A percentile compares a stretch with the other conserved stretches of the same genome.
These are phyloP conservation scores for Rhizopus delemar DNA, from an alignment of 371 early-diverging fungal species.

Conservation along the genomic window DNA sequence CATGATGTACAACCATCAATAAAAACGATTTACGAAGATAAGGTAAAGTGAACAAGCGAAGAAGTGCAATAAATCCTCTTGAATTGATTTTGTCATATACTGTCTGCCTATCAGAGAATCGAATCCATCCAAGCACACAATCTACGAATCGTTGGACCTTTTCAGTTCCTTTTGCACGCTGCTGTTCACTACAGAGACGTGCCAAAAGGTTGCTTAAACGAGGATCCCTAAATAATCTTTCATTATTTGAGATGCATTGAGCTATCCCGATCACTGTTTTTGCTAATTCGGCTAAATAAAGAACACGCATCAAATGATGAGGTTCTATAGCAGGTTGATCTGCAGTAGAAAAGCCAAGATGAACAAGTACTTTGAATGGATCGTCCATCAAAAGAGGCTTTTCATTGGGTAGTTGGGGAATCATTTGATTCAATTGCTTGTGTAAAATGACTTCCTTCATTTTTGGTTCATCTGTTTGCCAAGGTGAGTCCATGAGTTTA, in stretches of 20 bases:
- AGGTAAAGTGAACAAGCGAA: conserved; percentile 41
- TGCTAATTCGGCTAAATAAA: conserved; percentile 69
- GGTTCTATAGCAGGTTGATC: conserved; percentile 44
- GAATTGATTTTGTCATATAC: conserved; percentile 25
- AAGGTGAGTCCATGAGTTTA: conserved; percentile 27
- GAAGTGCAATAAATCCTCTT: conserved; percentile 24
- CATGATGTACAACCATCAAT: conserved; percentile 45
- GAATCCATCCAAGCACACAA: conserved; percentile 10
- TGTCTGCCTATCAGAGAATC: not conserved
- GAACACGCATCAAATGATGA: conserved; percentile 62
- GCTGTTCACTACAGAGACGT: conserved; percentile 7
- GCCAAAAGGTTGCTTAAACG: conserved; percentile 7
- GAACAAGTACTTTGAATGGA: conserved; percentile 62
- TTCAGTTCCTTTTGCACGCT: conserved; percentile 1
- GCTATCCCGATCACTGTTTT: conserved; percentile 52
- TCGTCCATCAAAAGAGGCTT: conserved; percentile 67
- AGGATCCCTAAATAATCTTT: conserved; percentile 12
- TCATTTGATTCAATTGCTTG: conserved; percentile 17
- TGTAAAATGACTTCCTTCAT: conserved; percentile 24
- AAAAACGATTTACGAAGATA: conserved; percentile 45
- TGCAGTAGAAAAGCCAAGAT: conserved; percentile 51
- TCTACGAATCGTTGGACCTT: conserved; percentile 12
- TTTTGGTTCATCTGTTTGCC: conserved; percentile 26
- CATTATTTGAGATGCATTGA: conserved; percentile 18
- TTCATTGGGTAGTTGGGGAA: conserved; percentile 12